Evolutionary conservation across 129 eudicot species (phyloP), one percentile per base, ranked within the genome.

Genomic region (Flaveria brownii): DNA sequence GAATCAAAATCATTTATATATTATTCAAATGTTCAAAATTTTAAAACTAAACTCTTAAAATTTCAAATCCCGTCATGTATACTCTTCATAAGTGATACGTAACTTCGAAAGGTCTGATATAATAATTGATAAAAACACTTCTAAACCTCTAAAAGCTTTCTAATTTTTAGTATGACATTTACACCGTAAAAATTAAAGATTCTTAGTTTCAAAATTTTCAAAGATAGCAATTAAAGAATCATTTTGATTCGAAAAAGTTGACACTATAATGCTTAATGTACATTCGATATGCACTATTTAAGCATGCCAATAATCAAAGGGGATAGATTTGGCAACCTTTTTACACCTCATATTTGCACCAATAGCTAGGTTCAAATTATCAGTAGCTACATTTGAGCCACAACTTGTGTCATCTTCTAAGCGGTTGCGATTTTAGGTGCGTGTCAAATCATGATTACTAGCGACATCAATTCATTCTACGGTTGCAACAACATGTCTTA

Each of bases 271-370:
- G 62, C 60, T 51, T 80, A 66, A 80, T 80, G 83, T 73, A 80
- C 83, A 80, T 73, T 80, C 73, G 83, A 73, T 80, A 65, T 73
- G 79, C 83, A 80, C 75, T 80, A 80, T 73, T 73, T 73, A 73
- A 80, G 75, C 83, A 73, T 80, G 79, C 79, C 70, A 64, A 80
- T 51, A 67, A 80, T 73, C 69, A 65, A 55, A 33, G 26, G 49
- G 78, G 83, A 56, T 42, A 65, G 70, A 80, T 73, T 42, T 73
- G 43, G 83, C 36, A 66, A 65, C 42, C 74, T 73, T 80, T 80
- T 65, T 66, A 80, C 83, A 80, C 83, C 83, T 80, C 83, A 80
- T 55, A 80, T 73, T 79, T 80, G 83, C 83, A 80, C 83, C 79
- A 73, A 80, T 8, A 20, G 22, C 22, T 20, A 8, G 11, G 41